phyloP scores from a whole-genome alignment of 192 early-diverging fungal genomes.

The Mortierella alpina region DNA sequence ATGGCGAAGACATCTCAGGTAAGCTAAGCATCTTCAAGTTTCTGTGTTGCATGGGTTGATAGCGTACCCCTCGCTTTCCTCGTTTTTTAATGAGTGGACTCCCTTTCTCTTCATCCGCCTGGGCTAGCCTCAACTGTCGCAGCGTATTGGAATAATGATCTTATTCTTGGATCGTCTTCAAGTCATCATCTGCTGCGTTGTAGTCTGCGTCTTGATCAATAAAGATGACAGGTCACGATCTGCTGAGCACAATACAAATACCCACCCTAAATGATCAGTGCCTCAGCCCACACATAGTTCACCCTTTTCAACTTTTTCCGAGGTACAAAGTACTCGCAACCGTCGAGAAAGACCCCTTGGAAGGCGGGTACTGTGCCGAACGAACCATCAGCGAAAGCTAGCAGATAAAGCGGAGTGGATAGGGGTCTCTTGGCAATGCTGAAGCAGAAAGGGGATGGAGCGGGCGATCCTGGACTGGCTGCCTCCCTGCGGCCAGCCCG shows the following conservation, averaged over 20 bases:
- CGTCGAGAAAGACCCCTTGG: too few relatives aligned
- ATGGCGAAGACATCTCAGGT: slow-evolving; percentile 54
- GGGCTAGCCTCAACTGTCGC: slow-evolving; percentile 38
- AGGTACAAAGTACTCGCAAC: too few relatives aligned
- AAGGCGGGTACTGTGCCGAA: too few relatives aligned
- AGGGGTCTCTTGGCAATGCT: too few relatives aligned
- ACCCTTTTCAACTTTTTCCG: too few relatives aligned
- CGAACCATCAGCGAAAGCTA: too few relatives aligned
- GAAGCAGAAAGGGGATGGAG: too few relatives aligned
- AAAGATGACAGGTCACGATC: neutral
- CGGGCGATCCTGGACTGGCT: too few relatives aligned
- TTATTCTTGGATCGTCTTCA: slow-evolving; percentile 41
- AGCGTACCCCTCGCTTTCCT: neutral
- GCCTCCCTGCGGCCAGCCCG: too few relatives aligned
- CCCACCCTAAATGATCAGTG: neutral
- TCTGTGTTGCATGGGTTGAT: neutral
- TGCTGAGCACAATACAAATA: neutral
- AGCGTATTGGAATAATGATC: slow-evolving; percentile 40
- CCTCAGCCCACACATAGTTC: too few relatives aligned
- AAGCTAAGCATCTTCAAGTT: neutral
- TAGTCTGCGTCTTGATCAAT: slow-evolving; percentile 34
- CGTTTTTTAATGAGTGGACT: neutral
- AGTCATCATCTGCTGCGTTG: slow-evolving; percentile 49
- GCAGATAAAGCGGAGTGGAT: too few relatives aligned
- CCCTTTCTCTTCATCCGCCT: neutral